Evolutionary conservation across 192 early-diverging fungal genomes (phyloP), one percentile per base, ranked within the genome.

Genomic region (Chytriomyces confervae): DNA sequence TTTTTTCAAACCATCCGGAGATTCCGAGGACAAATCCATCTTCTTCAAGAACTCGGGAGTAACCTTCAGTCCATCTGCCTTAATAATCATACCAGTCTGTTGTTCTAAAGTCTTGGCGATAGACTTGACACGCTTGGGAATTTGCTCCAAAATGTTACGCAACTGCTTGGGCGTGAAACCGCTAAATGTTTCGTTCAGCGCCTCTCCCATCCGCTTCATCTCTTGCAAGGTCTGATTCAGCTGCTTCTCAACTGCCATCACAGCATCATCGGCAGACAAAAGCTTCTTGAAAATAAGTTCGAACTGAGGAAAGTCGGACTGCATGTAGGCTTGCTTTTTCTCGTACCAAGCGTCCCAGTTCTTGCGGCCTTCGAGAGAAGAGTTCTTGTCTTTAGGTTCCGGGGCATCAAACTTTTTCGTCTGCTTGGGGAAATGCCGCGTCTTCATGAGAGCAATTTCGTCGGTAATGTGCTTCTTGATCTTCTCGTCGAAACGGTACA

Each of bases 401-500:
- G 80, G 79, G 11, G 79, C 64, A 16, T 69, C 68, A 69, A 88
- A 86, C 16, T 86, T 75, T 8, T 73, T 36, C 29, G 73, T 63
- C 29, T 63, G 50, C 16, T 53, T 61, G 7, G 87, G 87, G 70
- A 88, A 88, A n/a, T 83, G 81, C 16, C 65, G 64, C 44, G 80
- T 81, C 62, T 81, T 78, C 36, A 79, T 64, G 13, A 88, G 64
- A 7, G 78, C 84, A 43, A 88, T 78, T 66, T 82, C 76, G 60
- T 88, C 87, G 8, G 84, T 75, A 7, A 78, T 61, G 79, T 86
- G 85, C 53, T 80, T 69, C 45, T 85, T 48, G 8, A 72, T 20
- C 11, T 62, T 66, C 27, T 86, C 77, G 72, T 88, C 87, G 72
- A 86, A 88, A 45, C 87, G 83, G 66, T 88, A 88, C 83, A 88